Evolutionary conservation across 805 yeast genomes (phyloP).

Genomic region (Candida andamanensis): DNA sequence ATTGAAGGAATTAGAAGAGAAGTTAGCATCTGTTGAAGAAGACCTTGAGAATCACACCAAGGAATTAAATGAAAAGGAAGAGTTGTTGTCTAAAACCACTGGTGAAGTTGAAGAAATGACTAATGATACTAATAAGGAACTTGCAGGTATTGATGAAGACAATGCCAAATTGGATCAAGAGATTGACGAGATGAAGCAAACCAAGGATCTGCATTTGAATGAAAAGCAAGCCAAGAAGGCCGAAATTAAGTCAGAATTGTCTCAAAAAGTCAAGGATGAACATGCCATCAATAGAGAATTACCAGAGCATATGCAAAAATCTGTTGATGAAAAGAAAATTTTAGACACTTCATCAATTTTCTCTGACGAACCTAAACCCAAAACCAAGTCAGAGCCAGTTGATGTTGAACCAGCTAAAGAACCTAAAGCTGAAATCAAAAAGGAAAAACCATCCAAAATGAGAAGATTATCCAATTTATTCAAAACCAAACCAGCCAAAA

Average conservation of each 20-base stretch:
- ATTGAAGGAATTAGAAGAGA: constrained; percentile 38
- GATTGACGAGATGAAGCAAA: constrained; percentile 32
- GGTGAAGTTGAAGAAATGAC: constrained; percentile 35
- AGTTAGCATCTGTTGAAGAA: constrained; percentile 38
- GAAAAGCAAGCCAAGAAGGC: constrained; percentile 33
- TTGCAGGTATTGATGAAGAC: constrained; percentile 21
- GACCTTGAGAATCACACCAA: constrained; percentile 29
- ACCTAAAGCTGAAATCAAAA: constrained; percentile 7
- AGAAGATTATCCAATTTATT: constrained; percentile 12
- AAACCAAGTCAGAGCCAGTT: constrained; percentile 6
- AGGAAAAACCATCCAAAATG: constrained; percentile 6
- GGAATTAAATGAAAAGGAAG: constrained; percentile 28
- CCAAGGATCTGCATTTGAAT: constrained; percentile 32
- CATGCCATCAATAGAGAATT: constrained; percentile 43
- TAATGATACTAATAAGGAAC: constrained; percentile 18
- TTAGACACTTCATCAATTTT: constrained; percentile 37
- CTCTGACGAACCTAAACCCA: constrained; percentile 16
- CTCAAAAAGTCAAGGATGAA: constrained; percentile 40
- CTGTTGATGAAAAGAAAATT: constrained; percentile 30
- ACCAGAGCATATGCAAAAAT: constrained; percentile 47
- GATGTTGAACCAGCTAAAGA: not conserved
- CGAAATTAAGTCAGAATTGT: constrained; percentile 25
- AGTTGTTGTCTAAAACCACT: constrained; percentile 35
- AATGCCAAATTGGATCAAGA: constrained; percentile 37
- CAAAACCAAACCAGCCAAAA: constrained; percentile 6